Evolutionary conservation across 2,329 filamentous ascomycete species (phyloP), one percentile per base, ranked within the genome.

Genomic region (Eutypella sp.): DNA sequence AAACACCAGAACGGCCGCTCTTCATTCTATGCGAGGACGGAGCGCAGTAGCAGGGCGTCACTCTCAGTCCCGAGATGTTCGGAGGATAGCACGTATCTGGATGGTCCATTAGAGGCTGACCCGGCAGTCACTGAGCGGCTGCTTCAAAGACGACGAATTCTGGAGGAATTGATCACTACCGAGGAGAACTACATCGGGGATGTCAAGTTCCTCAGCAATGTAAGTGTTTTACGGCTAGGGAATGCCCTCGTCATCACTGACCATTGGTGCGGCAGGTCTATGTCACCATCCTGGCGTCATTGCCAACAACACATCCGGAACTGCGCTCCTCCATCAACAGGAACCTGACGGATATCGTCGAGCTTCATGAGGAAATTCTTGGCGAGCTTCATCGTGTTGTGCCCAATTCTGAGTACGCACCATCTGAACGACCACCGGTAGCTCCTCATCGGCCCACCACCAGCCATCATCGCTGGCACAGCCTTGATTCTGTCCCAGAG

Each of bases 131-230:
- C 79, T 36, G 78, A 83, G 53, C 81, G 91, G 44, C 81, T 89
- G 2, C 67, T 87, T 18, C 86, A 90, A 58, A 81, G 93, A 49
- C 81, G 89, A 13, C 82, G 84, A 50, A 82, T 95, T 33, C 68
- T 97, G 29, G 87, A 93, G 60, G 93, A 97, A 67, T 72, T 97
- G 42, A 81, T 96, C 49, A 78, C 71, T 46, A 95, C 91, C 0
- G 93, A 97, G 65, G 87, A 93, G 62, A 82, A 85, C 58, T 97
- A 97, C 62, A 84, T 97, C 56, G 81, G 84, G 15, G 92, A 96
- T 58, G 67, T 97, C 47, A 89, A 89, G 57, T 89, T 93, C 53
- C 72, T 97, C 48, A 85, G 87, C 62, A 90, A 95, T 67, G 91
- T 92, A 70, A 61, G 81, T 59, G 34, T 13, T 8, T 10, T 27